phyloP scores from a whole-genome alignment of 2,329 filamentous ascomycete genomes.

The Polytolypa hystricis region DNA sequence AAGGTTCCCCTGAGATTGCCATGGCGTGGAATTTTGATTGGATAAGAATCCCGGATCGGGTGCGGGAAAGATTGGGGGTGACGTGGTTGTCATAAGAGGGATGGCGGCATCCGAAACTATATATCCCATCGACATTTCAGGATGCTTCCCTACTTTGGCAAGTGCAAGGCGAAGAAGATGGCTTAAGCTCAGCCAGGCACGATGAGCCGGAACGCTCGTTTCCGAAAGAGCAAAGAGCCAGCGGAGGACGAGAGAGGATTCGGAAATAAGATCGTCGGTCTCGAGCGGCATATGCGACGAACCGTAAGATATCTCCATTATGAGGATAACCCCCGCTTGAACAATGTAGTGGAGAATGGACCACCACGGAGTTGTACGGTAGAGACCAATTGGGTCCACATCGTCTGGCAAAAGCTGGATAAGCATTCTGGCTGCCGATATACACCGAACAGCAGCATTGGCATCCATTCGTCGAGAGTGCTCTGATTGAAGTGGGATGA shows the following conservation, averaged over 20 bases:
- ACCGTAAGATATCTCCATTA: slow-evolving; percentile 26
- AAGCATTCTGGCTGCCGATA: slow-evolving; percentile 24
- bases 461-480: slow-evolving; percentile 22
- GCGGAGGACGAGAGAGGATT: slow-evolving; percentile 21
- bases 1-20: background rate
- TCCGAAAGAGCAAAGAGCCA: slow-evolving; percentile 23
- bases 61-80: background rate
- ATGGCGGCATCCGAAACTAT: slow-evolving; percentile 1
- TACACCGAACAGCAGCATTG: slow-evolving; percentile 21
- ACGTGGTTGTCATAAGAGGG: background rate
- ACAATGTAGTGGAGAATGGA: slow-evolving; percentile 29
- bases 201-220: slow-evolving; percentile 20
- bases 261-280: slow-evolving; percentile 16
- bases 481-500: slow-evolving; percentile 20
- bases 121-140: background rate
- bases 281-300: slow-evolving; percentile 16
- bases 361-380: slow-evolving; percentile 30
- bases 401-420: slow-evolving; percentile 23
- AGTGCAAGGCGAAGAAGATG: slow-evolving; percentile 9
- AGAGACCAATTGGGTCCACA: slow-evolving; percentile 16
- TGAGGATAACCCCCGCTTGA: slow-evolving; percentile 27
- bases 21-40: background rate
- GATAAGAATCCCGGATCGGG: background rate
- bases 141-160: slow-evolving; percentile 4
- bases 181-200: slow-evolving; percentile 16